Percentiles rank a stretch among this genome's conserved stretches.
phyloP scores from a whole-genome alignment of 768 basidiomycete genomes.

The Collybia sordida region DNA sequence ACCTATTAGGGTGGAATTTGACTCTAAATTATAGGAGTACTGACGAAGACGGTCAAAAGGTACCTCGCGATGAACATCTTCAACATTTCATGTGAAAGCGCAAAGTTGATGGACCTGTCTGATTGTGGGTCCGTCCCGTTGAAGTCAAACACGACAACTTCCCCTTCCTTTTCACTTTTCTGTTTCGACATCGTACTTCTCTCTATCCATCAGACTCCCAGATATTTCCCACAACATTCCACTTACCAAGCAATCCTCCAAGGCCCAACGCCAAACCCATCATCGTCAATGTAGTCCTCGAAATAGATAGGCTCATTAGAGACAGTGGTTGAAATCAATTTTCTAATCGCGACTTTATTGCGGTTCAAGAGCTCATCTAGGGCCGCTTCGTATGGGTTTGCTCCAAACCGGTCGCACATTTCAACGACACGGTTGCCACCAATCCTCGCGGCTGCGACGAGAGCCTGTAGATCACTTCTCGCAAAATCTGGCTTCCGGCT shows the following conservation, averaged over 20 bases:
- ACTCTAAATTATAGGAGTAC: neutral
- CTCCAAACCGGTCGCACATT: conserved; percentile 25
- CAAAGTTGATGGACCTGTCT: conserved; percentile 21
- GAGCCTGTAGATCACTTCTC: conserved; percentile 24
- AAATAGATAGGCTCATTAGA: conserved; percentile 19
- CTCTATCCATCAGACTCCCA: conserved; percentile 6
- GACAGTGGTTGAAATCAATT: conserved; percentile 24
- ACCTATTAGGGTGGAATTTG: too few species aligned
- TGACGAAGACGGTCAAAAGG: conserved; percentile 24
- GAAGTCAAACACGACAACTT: conserved; percentile 25
- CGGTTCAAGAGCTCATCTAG: conserved; percentile 23
- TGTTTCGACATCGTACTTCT: conserved; percentile 24
- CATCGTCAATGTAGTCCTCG: conserved; percentile 30
- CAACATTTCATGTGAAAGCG: conserved; percentile 19
- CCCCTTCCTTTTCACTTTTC: conserved; percentile 17
- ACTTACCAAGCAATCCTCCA: conserved; percentile 21
- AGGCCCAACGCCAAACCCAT: conserved; percentile 24
- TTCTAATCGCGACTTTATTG: conserved; percentile 25
- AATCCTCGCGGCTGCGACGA: conserved; percentile 26
- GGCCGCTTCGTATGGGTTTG: conserved; percentile 20
- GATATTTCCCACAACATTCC: too few species aligned
- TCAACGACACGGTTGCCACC: conserved; percentile 21
- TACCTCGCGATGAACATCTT: conserved; percentile 25
- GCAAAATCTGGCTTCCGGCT: conserved; percentile 27
- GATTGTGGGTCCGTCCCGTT: conserved; percentile 26